Conservation (phyloP, 345 rosid genomes). For the Capsella bursapastoris region DNA sequence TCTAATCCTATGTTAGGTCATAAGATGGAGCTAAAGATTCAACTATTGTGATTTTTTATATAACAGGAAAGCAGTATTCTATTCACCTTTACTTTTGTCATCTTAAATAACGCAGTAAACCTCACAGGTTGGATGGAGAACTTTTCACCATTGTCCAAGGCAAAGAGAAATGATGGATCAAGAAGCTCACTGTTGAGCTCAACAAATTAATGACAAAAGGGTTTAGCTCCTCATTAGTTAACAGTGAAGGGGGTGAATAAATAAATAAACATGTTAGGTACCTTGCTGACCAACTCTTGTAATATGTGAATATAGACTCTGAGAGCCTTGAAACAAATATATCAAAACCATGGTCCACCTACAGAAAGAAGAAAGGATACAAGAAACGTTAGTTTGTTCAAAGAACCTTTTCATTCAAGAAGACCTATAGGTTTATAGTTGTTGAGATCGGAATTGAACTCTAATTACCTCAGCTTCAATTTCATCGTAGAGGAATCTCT, state of each 20-base stretch:
- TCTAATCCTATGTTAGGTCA: slow-evolving; percentile 5
- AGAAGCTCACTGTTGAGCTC: slow-evolving; percentile 75
- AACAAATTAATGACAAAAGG: slow-evolving; percentile 31
- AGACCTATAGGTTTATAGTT: slow-evolving; percentile 15
- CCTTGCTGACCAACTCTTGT: slow-evolving; percentile 99
- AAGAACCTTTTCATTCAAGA: neutral
- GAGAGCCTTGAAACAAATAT: slow-evolving; percentile 83
- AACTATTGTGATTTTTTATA: slow-evolving; percentile 3
- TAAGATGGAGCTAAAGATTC: slow-evolving; percentile 9
- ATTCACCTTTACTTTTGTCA: slow-evolving; percentile 94
- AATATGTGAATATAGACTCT: slow-evolving; percentile 86
- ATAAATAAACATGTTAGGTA: slow-evolving; percentile 39
- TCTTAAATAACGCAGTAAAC: slow-evolving; percentile 77
- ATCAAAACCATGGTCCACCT: slow-evolving; percentile 99
- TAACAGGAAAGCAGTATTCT: slow-evolving; percentile 1
- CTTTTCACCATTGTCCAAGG: slow-evolving; percentile 91
- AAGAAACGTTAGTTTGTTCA: neutral
- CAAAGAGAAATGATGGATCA: slow-evolving; percentile 96
- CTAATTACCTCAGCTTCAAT: slow-evolving; percentile 93
- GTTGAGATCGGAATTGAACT: slow-evolving; percentile 21
- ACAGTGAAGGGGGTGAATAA: slow-evolving; percentile 2
- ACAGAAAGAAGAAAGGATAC: slow-evolving; percentile 31
- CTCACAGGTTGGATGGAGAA: slow-evolving; percentile 90
- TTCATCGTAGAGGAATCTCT: slow-evolving; percentile 98
- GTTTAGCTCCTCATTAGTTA: slow-evolving; percentile 36